These are phyloP conservation scores for Medicago ruthenica DNA, from an alignment of 306 rosid genomes.

Conservation along the genomic window DNA sequence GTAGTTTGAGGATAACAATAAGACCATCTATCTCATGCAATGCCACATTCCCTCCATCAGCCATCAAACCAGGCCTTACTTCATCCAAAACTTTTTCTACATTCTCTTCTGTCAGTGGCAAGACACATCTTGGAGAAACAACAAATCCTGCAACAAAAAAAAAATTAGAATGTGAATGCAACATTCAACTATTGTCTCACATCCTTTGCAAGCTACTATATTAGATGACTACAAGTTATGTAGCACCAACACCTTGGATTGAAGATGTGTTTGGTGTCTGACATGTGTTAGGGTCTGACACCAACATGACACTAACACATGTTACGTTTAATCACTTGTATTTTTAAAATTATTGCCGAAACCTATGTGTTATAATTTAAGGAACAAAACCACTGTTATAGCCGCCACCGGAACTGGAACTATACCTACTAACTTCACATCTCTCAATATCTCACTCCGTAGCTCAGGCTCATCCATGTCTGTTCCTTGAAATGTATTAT, in stretches of 20 bases:
- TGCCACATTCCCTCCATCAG: slow-evolving; percentile 97
- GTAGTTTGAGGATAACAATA: slow-evolving; percentile 84
- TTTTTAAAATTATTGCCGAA: no score
- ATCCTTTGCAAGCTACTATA: slow-evolving; percentile 21
- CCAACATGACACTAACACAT: no score
- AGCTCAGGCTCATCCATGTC: no score
- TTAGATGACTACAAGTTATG: neutral
- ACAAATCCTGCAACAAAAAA: slow-evolving; percentile 57
- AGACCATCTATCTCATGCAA: slow-evolving; percentile 97
- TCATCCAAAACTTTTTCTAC: slow-evolving; percentile 96
- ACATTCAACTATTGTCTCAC: slow-evolving; percentile 30
- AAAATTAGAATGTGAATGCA: slow-evolving; percentile 32
- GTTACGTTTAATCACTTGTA: no score
- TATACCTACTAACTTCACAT: no score
- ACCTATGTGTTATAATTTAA: neutral
- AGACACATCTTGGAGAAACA: slow-evolving; percentile 76
- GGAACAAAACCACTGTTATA: neutral
- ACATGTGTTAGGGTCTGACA: no score
- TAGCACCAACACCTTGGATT: no score
- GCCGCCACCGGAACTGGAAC: no score
- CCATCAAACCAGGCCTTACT: slow-evolving; percentile 93
- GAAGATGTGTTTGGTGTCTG: no score
- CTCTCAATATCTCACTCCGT: no score
- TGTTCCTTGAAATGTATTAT: neutral
- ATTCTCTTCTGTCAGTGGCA: slow-evolving; percentile 93